A percentile compares a stretch with the other conserved stretches of the same genome.
These are phyloP conservation scores for Candida orba DNA, from an alignment of 805 yeast species.

Conservation along the genomic window DNA sequence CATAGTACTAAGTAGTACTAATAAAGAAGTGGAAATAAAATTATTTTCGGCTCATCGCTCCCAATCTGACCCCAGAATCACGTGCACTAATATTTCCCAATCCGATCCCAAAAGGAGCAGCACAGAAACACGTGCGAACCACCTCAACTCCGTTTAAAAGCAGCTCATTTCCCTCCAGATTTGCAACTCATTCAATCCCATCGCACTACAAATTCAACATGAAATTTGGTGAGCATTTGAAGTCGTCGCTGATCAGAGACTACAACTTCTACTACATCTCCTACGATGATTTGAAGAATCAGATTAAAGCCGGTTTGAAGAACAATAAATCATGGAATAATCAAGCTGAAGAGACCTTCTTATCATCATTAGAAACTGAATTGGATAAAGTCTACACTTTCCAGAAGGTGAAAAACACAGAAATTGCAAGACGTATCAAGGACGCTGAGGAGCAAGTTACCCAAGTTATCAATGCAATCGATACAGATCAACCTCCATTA, in stretches of 20 bases:
- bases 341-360: slow-evolving; percentile 73
- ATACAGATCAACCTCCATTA: slow-evolving; percentile 39
- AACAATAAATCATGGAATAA: slow-evolving; percentile 63
- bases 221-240: slow-evolving; percentile 95
- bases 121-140: no score
- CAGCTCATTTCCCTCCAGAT: no score
- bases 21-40: no score
- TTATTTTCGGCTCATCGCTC: neutral
- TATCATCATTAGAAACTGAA: slow-evolving; percentile 66
- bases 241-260: slow-evolving; percentile 82
- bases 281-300: slow-evolving; percentile 85
- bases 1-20: no score
- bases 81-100: no score
- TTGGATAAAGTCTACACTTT: slow-evolving; percentile 90
- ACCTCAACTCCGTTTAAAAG: no score
- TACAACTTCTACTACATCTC: slow-evolving; percentile 86
- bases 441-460: slow-evolving; percentile 70
- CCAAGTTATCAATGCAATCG: slow-evolving; percentile 53
- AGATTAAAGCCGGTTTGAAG: slow-evolving; percentile 61
- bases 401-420: slow-evolving; percentile 81
- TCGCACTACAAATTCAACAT: slow-evolving; percentile 33
- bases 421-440: slow-evolving; percentile 77
- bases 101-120: no score
- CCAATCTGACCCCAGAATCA: neutral
- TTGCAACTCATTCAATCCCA: neutral